Base-by-base conservation (phyloP, 352 stramenopile species). In the Globisporangium cederbergense region DNA sequence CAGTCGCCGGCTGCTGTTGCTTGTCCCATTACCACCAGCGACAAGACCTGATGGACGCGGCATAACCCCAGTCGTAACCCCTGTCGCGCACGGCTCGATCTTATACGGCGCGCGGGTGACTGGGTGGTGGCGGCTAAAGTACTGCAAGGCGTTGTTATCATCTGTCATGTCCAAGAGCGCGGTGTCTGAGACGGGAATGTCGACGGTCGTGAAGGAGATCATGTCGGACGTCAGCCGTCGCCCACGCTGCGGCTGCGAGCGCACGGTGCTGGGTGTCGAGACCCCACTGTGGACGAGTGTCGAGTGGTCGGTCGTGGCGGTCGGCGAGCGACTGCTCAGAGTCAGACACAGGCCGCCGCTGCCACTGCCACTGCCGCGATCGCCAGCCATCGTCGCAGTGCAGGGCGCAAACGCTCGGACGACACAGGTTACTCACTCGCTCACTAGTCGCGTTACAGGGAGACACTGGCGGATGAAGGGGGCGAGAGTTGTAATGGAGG, bases 121-220 rank as follows among this genome's bases (percentile, higher is more conserved):
- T 62, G 25, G 38, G n/a, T 20, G 25, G 57, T 45, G 28, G 50
- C 34, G 28, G 51, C 34, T 57, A n/a, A 38, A 43, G 32, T 47
- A 30, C 25, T 50, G 60, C 11, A 18, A n/a, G 20, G 8, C 18
- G 49, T 58, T 58, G 28, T 16, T 40, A 42, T 67, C 63, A 7
- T 59, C 59, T n/a, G 56, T 57, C 16, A 60, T 53, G 36, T 50
- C 56, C 22, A 46, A 36, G 4, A 62, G 62, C 28, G 60, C 30
- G 28, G 52, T 59, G 54, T 38, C 58, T 1, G 56, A 18, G 51
- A 67, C n/a, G 34, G 45, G 70, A 16, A 81, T 61, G 18, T 82
- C 66, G n/a, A 73, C 78, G 22, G 73, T 66, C 2, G 43, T 67
- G 67, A 81, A 83, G 4, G 77, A 83, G 60, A 83, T 77, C 77